A percentile compares a stretch with the other conserved stretches of the same genome.
Conservation (phyloP, 352 stramenopile genomes). For the Globisporangium ultimum region DNA sequence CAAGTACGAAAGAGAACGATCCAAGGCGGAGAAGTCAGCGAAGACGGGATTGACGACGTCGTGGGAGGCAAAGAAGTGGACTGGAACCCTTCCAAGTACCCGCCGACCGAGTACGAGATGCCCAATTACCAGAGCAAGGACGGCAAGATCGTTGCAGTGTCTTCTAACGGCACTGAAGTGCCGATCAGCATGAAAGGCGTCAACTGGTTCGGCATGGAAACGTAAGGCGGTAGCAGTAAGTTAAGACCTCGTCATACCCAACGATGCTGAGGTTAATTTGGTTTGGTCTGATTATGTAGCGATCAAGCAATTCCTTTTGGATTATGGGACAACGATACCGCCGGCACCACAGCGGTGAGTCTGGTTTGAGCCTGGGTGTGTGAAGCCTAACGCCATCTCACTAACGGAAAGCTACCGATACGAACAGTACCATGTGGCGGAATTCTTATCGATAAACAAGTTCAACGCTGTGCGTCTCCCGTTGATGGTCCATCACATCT, state of each 20-base stretch:
- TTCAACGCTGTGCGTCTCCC: constrained; percentile 33
- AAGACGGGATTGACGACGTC: constrained; percentile 18
- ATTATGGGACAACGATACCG: no score
- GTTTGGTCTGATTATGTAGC: no score
- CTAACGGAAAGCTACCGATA: neutral
- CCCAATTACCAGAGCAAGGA: constrained; percentile 66
- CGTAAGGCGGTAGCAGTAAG: constrained; percentile 5
- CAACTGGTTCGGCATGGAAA: constrained; percentile 44
- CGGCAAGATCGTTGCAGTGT: constrained; percentile 36
- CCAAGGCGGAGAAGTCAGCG: constrained; percentile 35
- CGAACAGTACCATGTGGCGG: constrained; percentile 28
- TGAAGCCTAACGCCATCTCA: neutral
- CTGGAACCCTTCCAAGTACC: constrained; percentile 55
- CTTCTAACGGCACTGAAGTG: constrained; percentile 35
- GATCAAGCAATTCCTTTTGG: no score
- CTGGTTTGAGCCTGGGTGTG: neutral
- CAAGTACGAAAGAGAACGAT: constrained; percentile 13
- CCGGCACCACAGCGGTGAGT: constrained; percentile 19
- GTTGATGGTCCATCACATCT: constrained; percentile 27
- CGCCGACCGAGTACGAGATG: constrained; percentile 46
- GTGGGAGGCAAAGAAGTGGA: constrained; percentile 46
- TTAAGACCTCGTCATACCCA: neutral
- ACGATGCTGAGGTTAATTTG: no score
- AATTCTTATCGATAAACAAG: constrained; percentile 36
- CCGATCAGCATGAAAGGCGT: constrained; percentile 34